Conservation (phyloP, 805 yeast genomes). For the Saturnispora diversa region DNA sequence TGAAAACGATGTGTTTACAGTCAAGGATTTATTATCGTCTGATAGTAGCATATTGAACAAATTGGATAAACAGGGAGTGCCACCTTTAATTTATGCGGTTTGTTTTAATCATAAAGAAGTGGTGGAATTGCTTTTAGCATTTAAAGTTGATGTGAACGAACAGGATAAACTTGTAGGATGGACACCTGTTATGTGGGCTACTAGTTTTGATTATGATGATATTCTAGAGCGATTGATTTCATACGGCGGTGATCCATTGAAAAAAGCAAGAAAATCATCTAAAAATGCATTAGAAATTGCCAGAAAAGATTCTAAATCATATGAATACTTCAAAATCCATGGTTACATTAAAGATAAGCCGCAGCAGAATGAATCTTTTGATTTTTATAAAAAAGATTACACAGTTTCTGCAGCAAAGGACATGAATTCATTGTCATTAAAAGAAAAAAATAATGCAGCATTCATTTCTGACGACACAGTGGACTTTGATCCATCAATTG, state of each 20-base stretch:
- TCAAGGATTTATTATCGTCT: slow-evolving; percentile 24
- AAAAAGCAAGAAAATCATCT: slow-evolving; percentile 28
- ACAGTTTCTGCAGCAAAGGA: slow-evolving; percentile 14
- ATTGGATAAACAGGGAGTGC: slow-evolving; percentile 35
- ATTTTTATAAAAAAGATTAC: slow-evolving; percentile 10
- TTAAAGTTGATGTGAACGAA: slow-evolving; percentile 41
- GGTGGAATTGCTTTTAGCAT: slow-evolving; percentile 40
- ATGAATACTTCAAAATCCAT: slow-evolving; percentile 51
- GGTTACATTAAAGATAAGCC: slow-evolving; percentile 28
- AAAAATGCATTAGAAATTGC: slow-evolving; percentile 53
- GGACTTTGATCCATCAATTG: slow-evolving; percentile 29
- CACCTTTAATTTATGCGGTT: slow-evolving; percentile 46
- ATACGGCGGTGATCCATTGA: slow-evolving; percentile 55
- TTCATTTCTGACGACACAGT: slow-evolving; percentile 29
- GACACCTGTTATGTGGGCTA: slow-evolving; percentile 84
- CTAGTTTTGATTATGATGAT: slow-evolving; percentile 48
- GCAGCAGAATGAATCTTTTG: not conserved
- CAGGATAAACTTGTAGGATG: slow-evolving; percentile 44
- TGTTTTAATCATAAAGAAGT: slow-evolving; percentile 43
- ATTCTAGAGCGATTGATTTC: slow-evolving; percentile 51
- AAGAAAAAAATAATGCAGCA: slow-evolving; percentile 13
- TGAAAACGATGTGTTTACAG: slow-evolving; percentile 29
- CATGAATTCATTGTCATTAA: slow-evolving; percentile 7
- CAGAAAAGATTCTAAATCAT: slow-evolving; percentile 46
- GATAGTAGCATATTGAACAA: slow-evolving; percentile 20